These are phyloP conservation scores for Puccinellia tenuiflora DNA, from an alignment of 176 grass and related monocot genomes.

Conservation along the genomic window DNA sequence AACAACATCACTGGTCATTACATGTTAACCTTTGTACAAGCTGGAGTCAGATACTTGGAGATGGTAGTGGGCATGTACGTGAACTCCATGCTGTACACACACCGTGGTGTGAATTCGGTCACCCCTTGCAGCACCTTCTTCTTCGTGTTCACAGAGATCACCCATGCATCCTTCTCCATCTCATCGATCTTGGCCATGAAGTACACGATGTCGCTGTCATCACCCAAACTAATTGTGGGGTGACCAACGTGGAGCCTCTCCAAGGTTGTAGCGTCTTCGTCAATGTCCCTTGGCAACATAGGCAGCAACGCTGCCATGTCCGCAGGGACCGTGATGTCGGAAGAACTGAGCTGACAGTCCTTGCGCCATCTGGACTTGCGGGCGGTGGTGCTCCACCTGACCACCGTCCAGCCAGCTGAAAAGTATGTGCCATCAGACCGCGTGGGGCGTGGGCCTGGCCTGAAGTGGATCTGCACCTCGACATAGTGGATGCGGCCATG, in stretches of 20 bases:
- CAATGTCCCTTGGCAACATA: not conserved
- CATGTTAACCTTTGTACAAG: too few species aligned
- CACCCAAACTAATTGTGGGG: not conserved
- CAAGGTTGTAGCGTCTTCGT: not conserved
- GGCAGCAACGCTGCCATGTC: not conserved
- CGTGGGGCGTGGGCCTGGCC: not conserved
- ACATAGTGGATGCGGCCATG: not conserved
- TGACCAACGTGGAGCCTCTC: slow-evolving; percentile 6
- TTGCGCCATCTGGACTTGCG: not conserved
- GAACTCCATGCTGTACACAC: not conserved
- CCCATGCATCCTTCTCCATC: not conserved
- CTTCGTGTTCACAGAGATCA: not conserved
- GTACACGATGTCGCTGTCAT: not conserved
- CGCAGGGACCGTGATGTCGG: not conserved
- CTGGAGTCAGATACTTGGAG: not conserved
- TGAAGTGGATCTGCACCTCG: not conserved
- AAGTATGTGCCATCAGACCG: not conserved
- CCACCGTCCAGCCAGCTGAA: not conserved
- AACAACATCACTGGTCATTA: not conserved
- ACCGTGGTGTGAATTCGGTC: not conserved
- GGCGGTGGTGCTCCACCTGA: not conserved
- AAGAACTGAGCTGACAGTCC: not conserved
- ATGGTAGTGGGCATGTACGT: not conserved
- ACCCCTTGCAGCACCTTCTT: not conserved
- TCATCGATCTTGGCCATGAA: not conserved